A percentile compares a stretch with the other conserved stretches of the same genome.
Conservation (phyloP, 2,329 filamentous ascomycete genomes). For the Fusarium pseudoanthophilum region DNA sequence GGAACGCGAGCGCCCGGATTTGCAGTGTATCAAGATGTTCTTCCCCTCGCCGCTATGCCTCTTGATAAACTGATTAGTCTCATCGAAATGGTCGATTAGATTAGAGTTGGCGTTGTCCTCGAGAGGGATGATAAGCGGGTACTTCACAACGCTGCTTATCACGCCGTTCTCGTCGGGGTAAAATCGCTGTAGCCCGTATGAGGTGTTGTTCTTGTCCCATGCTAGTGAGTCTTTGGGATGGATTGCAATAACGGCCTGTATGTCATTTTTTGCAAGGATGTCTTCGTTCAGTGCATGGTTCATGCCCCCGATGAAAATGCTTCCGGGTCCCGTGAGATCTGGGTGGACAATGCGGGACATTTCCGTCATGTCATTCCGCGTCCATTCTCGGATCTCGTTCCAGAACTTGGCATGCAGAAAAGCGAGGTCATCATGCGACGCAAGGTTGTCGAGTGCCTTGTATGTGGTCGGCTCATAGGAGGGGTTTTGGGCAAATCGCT, state of each 20-base stretch:
- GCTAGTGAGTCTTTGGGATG: background rate
- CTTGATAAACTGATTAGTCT: background rate
- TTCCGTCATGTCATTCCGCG: background rate
- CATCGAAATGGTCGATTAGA: background rate
- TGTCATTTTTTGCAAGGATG: background rate
- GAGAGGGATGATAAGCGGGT: background rate
- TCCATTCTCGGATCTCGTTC: conserved; percentile 2
- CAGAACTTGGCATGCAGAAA: conserved; percentile 3
- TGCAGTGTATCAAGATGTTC: background rate
- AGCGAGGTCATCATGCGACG: background rate
- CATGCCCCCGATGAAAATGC: background rate
- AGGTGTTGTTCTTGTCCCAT: background rate
- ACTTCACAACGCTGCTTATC: background rate
- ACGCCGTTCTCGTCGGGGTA: background rate
- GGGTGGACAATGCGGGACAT: background rate
- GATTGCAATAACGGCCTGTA: background rate
- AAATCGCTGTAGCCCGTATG: background rate
- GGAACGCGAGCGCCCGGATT: background rate
- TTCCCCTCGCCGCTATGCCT: background rate
- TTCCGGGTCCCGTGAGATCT: background rate
- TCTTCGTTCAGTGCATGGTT: background rate
- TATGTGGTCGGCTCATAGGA: background rate
- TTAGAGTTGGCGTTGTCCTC: background rate
- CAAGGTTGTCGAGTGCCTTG: background rate
- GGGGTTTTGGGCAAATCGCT: background rate